Evolutionary conservation across 345 rosid genomes (phyloP), one percentile per base, ranked within the genome.

Genomic region (Erodium maritimum): DNA sequence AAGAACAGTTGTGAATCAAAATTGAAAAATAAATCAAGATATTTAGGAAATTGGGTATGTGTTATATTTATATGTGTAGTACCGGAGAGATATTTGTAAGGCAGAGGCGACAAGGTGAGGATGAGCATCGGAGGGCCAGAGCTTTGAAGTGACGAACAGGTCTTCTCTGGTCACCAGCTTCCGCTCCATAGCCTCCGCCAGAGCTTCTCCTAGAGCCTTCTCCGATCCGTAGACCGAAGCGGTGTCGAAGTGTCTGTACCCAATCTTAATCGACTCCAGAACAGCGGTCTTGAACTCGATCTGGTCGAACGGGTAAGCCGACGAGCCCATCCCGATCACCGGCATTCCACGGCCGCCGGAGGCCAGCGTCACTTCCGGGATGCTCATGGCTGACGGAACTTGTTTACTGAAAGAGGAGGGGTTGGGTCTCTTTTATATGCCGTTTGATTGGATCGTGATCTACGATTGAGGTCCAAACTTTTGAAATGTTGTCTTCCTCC

Each of bases 191-290:
- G 87, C 88, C 57, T 65, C 61, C 18, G 57, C 65, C 51, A 91
- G 64, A 23, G 88, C 96, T 63, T 62, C 73, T 19, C 97, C 97
- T n/a, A 88, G 71, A 1, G 91, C 87, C 57, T 83, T 71, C 80
- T 91, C 96, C 1, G 96, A 88, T 21, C 87, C 88, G 60, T 91
- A 91, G 54, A 91, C 75, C 70, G 73, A 82, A n/a, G 95, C 96
- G 0, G 98, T 86, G 68, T 88, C 98, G 42, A 91, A 81, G 75
- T 91, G 98, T 63, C 93, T 74, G 62, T 88, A 91, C 19, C 98
- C 96, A 64, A 80, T 69, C 96, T 91, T 37, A 12, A 37, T 37
- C 13, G 46, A 5, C 46, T 37, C 46, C 46, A 37, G 46, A 12
- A 37, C 10, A 5, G 46, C 46, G 10, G 46, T 4, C 10, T 11